Conservation (phyloP, 2,329 filamentous ascomycete genomes). For the Lecanicillium sp. region DNA sequence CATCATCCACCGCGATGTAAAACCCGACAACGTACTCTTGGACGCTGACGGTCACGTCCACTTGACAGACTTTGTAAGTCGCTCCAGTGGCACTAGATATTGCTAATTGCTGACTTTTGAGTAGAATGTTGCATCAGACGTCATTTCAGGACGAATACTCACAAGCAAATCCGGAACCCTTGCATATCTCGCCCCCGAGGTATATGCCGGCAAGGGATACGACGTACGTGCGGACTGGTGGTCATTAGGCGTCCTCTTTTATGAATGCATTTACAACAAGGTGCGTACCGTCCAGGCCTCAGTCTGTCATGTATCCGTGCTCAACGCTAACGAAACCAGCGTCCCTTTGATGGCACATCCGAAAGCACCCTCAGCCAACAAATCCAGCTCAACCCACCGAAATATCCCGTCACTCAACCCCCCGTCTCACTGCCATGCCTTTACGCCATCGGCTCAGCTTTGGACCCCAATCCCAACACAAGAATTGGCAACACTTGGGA, state of each 20-base stretch:
- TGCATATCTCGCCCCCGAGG: slow-evolving; percentile 91
- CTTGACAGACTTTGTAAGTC: slow-evolving; percentile 87
- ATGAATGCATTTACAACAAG: slow-evolving; percentile 99
- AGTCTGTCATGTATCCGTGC: too few relatives aligned
- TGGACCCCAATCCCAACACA: slow-evolving; percentile 71
- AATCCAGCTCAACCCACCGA: slow-evolving; percentile 67
- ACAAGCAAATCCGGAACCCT: slow-evolving; percentile 96
- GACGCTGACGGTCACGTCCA: slow-evolving; percentile 91
- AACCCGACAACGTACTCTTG: slow-evolving; percentile 84
- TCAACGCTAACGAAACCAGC: slow-evolving; percentile 43
- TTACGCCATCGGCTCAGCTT: slow-evolving; percentile 75
- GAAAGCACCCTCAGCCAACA: slow-evolving; percentile 72
- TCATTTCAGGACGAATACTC: slow-evolving; percentile 70
- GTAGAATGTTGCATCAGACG: slow-evolving; percentile 93
- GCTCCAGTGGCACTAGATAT: background rate
- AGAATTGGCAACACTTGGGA: slow-evolving; percentile 83
- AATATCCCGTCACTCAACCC: slow-evolving; percentile 86
- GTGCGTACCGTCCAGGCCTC: too few relatives aligned
- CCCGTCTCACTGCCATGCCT: slow-evolving; percentile 83
- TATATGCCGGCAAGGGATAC: slow-evolving; percentile 86
- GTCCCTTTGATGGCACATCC: slow-evolving; percentile 85
- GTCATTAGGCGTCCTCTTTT: slow-evolving; percentile 96
- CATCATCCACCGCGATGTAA: slow-evolving; percentile 86
- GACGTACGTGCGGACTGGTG: slow-evolving; percentile 93
- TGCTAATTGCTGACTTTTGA: slow-evolving; percentile 14